Evolutionary conservation across 2,329 filamentous ascomycete species (phyloP), one percentile per base, ranked within the genome.

Genomic region (Elsinoe fawcettii): DNA sequence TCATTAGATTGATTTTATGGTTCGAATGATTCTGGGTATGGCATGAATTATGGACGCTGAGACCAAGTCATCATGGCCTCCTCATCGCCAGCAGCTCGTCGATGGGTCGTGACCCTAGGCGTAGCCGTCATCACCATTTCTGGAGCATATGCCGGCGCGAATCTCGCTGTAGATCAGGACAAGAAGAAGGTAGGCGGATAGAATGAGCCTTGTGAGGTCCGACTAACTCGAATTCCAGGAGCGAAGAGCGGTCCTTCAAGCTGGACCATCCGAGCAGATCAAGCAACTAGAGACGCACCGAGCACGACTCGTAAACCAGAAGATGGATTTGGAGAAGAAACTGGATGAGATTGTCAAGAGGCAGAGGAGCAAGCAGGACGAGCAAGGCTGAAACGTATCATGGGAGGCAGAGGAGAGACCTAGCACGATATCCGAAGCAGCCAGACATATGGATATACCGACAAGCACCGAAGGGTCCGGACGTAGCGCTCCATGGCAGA

Each of bases 121-220:
- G 75, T 84, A 16, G 75, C 79, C 8, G 75, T 78, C 14, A 76
- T 83, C 47, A 83, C 81, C 1, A 77, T 78, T 5, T 76, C 75
- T 1, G 82, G 82, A 54, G 75, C 80, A 4, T 74, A 79, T 60
- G 84, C 83, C 63, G 83, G 83, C 22, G 82, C 83, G 18, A 76
- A 77, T 5, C 61, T 85, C 59, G 84, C 83, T 66, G 77, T 74
- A 2, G 69, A 75, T 30, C 71, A 76, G 60, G 77, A 84, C 51
- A 67, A 72, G 36, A 73, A 74, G 56, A 68, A 81, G 73, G 81
- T 83, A 69, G 43, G 51, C 5, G 5, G 27, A 30, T 9, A 30
- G 9, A 9, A 30, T 30, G 27, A 30, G 27, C 5, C n/a, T n/a
- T 30, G 27, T 30, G 5, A 9, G 27, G 27, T 30, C 27, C 9